Evolutionary conservation across 345 rosid species (phyloP).

Genomic region (Theobroma cacao): DNA sequence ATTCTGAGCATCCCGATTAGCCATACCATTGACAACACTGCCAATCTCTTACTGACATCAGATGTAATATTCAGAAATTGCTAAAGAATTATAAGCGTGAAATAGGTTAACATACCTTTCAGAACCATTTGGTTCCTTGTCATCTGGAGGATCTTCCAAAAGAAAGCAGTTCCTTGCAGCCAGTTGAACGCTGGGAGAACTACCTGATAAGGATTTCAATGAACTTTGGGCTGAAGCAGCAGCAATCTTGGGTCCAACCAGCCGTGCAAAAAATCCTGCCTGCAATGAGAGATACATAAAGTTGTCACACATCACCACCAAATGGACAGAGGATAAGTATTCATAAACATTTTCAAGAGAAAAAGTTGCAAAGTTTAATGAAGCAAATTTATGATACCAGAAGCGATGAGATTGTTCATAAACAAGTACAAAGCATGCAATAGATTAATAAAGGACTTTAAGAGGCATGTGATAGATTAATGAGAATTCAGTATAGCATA

Average conservation of each 20-base stretch:
- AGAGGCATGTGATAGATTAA: not conserved
- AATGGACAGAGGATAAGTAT: not conserved
- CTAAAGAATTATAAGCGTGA: not conserved
- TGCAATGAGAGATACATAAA: constrained; percentile 25
- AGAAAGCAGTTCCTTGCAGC: constrained; percentile 84
- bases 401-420: not conserved
- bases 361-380: not conserved
- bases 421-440: not conserved
- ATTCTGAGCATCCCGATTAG: constrained; percentile 35
- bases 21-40: constrained; percentile 49
- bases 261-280: constrained; percentile 71
- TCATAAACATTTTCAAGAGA: not conserved
- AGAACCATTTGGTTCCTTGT: constrained; percentile 39
- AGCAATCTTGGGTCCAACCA: constrained; percentile 68
- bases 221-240: constrained; percentile 71
- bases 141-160: constrained; percentile 87
- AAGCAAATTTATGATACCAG: not conserved
- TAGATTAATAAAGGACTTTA: not conserved
- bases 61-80: constrained; percentile 22
- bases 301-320: not conserved
- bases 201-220: constrained; percentile 55
- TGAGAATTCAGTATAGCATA: not conserved
- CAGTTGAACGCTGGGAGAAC: constrained; percentile 62
- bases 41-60: constrained; percentile 34
- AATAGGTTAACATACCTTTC: constrained; percentile 44